Evolutionary conservation across 805 yeast species (phyloP), one percentile per base, ranked within the genome.

Genomic region (Clavispora asparagi): DNA sequence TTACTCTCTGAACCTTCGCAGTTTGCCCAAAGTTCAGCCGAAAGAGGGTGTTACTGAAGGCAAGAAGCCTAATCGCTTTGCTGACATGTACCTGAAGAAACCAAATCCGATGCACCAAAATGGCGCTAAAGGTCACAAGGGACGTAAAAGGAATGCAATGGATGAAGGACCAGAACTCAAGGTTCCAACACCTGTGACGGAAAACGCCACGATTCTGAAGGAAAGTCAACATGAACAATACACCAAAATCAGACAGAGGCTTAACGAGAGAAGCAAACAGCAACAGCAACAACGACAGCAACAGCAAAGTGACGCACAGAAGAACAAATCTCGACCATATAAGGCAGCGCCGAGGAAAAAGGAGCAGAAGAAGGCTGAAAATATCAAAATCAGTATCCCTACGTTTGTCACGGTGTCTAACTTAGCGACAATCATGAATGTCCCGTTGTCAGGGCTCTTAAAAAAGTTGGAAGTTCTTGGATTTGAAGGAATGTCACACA

Each of bases 351-450:
- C 25, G 10, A 14, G n/a, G 19, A 19, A 16, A 11, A 40, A 30
- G 17, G 38, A 27, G 45, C 13, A 37, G 12, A 26, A 14, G 9
- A 33, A n/a, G 30, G 35, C 38, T 19, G 57, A 48, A 16, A 57
- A 56, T 7, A 52, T 71, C 43, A 63, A 63, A 44, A 62, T 71
- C 38, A 56, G 61, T n/a, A 71, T 92, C 28, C 97, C 97, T 1
- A 77, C 85, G 9, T 90, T 85, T 57, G 75, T 88, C 6, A 80
- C 95, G 0, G 87, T 92, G 2, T 75, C 92, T 3, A 86, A 90
- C 52, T 70, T 92, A 39, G 85, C 97, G 0, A 80, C 84, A 32
- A 70, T 87, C 16, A 63, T 94, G 52, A 76, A 79, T 46, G 79
- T 87, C 10, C 78, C 90, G 14, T 77, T 85, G 23, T 79, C 79